These are phyloP conservation scores for Zizania latifolia DNA, from an alignment of 176 grass and related monocot species.

Conservation along the genomic window DNA sequence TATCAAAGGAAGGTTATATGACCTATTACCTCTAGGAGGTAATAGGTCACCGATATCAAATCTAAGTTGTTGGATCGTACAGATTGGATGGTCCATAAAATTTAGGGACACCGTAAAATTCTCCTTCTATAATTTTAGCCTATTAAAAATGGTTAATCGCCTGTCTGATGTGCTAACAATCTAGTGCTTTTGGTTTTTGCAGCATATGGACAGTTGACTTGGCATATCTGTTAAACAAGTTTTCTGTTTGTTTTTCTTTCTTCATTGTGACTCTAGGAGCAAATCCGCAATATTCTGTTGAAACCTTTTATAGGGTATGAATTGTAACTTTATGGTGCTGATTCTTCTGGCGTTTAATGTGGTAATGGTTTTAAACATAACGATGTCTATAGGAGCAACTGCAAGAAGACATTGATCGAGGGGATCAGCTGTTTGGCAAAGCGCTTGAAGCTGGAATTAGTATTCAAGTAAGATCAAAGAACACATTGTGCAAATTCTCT, in stretches of 20 bases:
- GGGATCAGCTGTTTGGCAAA: conserved; percentile 68
- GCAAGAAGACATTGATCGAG: conserved; percentile 82
- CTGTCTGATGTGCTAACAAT: not conserved
- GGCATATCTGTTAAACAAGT: conserved; percentile 75
- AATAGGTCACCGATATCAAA: too few relatives aligned
- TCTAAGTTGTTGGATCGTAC: too few relatives aligned
- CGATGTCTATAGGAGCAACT: conserved; percentile 69
- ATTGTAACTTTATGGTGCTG: not conserved
- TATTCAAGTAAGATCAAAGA: conserved; percentile 67
- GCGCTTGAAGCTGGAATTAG: conserved; percentile 81
- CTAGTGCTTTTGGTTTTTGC: conserved; percentile 8
- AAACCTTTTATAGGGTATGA: conserved; percentile 80
- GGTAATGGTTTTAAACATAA: conserved; percentile 14
- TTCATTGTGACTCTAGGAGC: conserved; percentile 85
- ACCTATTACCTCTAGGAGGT: too few relatives aligned
- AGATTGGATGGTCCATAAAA: too few relatives aligned
- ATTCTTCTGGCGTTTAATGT: not conserved
- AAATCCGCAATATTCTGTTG: conserved; percentile 77
- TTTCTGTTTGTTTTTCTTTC: conserved; percentile 84
- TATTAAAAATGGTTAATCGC: not conserved
- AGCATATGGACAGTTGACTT: conserved; percentile 94
- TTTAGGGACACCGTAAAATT: too few relatives aligned
- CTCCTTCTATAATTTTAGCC: not conserved
- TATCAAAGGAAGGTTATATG: too few relatives aligned
- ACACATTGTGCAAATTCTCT: not conserved